Percentiles rank a stretch among this genome's conserved stretches.
Conservation (phyloP, 306 rosid genomes). For the Pterocarpus macrocarpus region DNA sequence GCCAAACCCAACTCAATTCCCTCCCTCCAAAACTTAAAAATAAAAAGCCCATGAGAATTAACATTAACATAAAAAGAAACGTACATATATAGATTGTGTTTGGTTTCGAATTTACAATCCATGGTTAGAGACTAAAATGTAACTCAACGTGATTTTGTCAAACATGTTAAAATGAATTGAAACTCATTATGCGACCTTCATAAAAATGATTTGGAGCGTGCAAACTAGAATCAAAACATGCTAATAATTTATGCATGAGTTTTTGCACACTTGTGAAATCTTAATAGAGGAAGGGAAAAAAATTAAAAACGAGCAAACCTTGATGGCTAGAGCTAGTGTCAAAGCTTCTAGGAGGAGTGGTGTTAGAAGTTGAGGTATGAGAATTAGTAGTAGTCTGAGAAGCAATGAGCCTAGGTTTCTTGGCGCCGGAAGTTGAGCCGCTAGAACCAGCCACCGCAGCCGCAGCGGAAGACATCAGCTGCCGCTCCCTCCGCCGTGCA, state of each 20-base stretch:
- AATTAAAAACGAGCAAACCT: slow-evolving; percentile 52
- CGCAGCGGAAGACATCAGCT: slow-evolving; percentile 43
- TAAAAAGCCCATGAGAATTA: no score
- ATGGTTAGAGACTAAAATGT: no score
- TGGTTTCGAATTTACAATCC: no score
- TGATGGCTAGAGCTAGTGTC: slow-evolving; percentile 94
- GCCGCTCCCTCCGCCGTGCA: slow-evolving; percentile 88
- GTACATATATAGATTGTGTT: no score
- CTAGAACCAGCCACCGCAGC: slow-evolving; percentile 57
- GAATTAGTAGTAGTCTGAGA: slow-evolving; percentile 85
- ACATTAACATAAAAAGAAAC: no score
- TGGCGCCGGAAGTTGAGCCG: slow-evolving; percentile 76
- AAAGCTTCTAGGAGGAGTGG: slow-evolving; percentile 95
- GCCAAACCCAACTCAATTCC: not conserved
- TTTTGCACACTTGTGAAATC: not conserved
- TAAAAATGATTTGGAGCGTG: no score
- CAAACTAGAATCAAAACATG: no score
- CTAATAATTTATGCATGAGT: not conserved
- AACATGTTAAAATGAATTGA: no score
- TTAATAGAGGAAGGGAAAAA: not conserved
- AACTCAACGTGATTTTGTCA: no score
- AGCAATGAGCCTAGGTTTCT: slow-evolving; percentile 79
- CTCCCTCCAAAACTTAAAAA: no score
- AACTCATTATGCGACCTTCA: no score
- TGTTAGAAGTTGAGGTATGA: slow-evolving; percentile 90